Base-by-base conservation (phyloP, 2,329 filamentous ascomycete species). In the Penicillium crustosum region DNA sequence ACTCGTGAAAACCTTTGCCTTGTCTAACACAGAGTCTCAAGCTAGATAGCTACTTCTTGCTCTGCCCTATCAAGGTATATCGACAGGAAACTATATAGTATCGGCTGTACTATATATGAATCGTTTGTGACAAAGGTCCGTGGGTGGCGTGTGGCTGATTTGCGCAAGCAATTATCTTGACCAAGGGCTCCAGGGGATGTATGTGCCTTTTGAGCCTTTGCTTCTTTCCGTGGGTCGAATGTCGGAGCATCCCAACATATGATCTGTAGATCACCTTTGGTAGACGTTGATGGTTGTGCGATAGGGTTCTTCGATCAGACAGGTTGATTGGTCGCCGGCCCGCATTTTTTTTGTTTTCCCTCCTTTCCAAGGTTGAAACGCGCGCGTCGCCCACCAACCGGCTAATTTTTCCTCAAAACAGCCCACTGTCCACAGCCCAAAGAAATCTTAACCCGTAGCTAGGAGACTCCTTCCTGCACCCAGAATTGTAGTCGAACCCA, bases 21-120 rank as follows among this genome's bases (percentile, higher is more conserved):
- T 87, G 84, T 88, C 87, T 88, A 89, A 90, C 86, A 86, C 86
- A 86, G 83, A 86, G 72, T 77, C 77, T 77, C 83, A 85, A 85
- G 85, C 86, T 89, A 89, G 84, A 83, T 68, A 66, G 73, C 73
- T 76, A 81, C 74, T 77, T 79, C 79, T 76, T 79, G 80, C 70
- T 80, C 80, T 81, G 83, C 80, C 84, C 83, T 87, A 86, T 85
- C 79, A 85, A 86, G 81, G 84, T 84, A 83, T 85, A 84, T 86
- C 83, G 83, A 86, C 81, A 86, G 81, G 80, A 82, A 83, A 83
- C 81, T 86, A 85, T 84, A 83, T 82, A 82, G 77, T 77, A 79
- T 78, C 73, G 71, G 74, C 70, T 74, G 73, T 77, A 79, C 75
- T 78, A 78, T 77, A 66, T 66, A 65, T 67, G 45, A 70, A 70